Conservation (phyloP, 2,329 filamentous ascomycete species). For the Colletotrichum horii region DNA sequence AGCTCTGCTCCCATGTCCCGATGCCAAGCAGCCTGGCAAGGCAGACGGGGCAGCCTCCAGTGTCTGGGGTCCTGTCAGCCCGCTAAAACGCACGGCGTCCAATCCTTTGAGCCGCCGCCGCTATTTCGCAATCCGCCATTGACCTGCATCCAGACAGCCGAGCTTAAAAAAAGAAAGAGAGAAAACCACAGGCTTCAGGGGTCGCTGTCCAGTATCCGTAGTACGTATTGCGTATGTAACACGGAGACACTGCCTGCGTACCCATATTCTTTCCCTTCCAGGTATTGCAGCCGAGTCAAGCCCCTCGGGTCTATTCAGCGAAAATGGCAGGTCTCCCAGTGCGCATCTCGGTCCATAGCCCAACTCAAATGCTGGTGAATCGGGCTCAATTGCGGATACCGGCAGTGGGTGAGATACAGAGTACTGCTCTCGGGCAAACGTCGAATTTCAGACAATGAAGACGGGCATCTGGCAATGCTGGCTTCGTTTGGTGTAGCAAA, state of each 20-base stretch:
- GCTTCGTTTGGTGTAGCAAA: background rate
- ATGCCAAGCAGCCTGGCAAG: slow-evolving; percentile 3
- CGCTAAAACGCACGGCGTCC: background rate
- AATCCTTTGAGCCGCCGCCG: slow-evolving; percentile 16
- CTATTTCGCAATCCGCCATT: slow-evolving; percentile 11
- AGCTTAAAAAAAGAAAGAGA: slow-evolving; percentile 15
- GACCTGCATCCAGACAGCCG: slow-evolving; percentile 21
- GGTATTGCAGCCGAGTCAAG: slow-evolving; percentile 16
- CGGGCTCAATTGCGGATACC: background rate
- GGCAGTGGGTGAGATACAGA: background rate
- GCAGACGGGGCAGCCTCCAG: background rate
- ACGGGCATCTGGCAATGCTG: background rate
- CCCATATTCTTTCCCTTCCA: background rate
- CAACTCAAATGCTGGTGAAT: background rate
- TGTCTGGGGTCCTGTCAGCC: slow-evolving; percentile 7
- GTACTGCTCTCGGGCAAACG: background rate
- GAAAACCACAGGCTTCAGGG: slow-evolving; percentile 13
- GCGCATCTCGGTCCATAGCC: background rate
- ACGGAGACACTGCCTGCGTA: background rate
- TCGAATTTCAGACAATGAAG: background rate
- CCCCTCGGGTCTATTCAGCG: slow-evolving; percentile 1
- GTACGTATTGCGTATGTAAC: background rate
- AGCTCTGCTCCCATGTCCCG: slow-evolving; percentile 7
- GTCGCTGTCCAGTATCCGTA: background rate
- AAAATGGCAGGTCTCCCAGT: background rate